These are phyloP conservation scores for Monascus ruber DNA, from an alignment of 2,329 filamentous ascomycete genomes.

Conservation along the genomic window DNA sequence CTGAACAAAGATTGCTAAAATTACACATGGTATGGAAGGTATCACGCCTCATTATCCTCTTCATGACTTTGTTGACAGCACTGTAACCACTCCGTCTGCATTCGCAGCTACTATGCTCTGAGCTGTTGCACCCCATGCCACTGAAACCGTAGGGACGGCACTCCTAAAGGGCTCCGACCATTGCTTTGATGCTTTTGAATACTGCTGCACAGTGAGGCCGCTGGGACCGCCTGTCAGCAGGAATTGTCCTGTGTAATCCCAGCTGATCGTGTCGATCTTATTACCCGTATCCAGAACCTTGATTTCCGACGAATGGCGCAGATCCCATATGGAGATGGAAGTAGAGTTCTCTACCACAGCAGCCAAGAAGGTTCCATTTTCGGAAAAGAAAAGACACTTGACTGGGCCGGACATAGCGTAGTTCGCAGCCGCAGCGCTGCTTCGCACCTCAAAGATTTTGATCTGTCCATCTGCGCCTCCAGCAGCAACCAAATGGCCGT, in stretches of 20 bases:
- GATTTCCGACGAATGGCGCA: slow-evolving; percentile 70
- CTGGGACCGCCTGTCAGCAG: slow-evolving; percentile 69
- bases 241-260: slow-evolving; percentile 95
- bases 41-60: slow-evolving; percentile 6
- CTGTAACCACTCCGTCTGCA: slow-evolving; percentile 60
- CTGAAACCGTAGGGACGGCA: slow-evolving; percentile 58
- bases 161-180: slow-evolving; percentile 81
- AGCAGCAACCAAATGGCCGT: slow-evolving; percentile 84
- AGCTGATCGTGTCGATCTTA: slow-evolving; percentile 62
- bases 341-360: slow-evolving; percentile 67
- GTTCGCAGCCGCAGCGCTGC: slow-evolving; percentile 61
- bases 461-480: slow-evolving; percentile 72
- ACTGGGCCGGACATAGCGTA: slow-evolving; percentile 58
- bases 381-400: slow-evolving; percentile 71
- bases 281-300: slow-evolving; percentile 81
- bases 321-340: slow-evolving; percentile 76
- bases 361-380: slow-evolving; percentile 95
- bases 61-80: slow-evolving; percentile 50
- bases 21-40: slow-evolving; percentile 7
- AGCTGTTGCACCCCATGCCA: slow-evolving; percentile 67
- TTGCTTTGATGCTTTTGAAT: slow-evolving; percentile 71
- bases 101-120: slow-evolving; percentile 65
- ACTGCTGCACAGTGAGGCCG: slow-evolving; percentile 80
- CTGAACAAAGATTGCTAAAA: slow-evolving; percentile 10
- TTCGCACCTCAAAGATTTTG: slow-evolving; percentile 80